Evolutionary conservation across 2,329 filamentous ascomycete species (phyloP).

Genomic region (Microsporum canis): DNA sequence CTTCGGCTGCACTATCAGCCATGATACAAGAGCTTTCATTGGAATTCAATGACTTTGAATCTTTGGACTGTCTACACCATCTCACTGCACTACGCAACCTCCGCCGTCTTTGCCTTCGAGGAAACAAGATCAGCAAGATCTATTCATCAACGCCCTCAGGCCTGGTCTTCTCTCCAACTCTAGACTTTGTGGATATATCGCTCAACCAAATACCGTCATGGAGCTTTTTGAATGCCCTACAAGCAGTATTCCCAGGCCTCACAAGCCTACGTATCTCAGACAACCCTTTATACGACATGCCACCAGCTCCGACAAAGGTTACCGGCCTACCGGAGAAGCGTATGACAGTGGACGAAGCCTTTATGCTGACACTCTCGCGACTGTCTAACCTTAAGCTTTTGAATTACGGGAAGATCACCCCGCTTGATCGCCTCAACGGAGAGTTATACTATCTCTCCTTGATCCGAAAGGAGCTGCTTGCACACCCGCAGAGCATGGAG

Average conservation of each 20-base stretch:
- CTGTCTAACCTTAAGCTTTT: constrained; percentile 56
- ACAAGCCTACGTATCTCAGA: constrained; percentile 65
- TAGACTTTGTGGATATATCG: constrained; percentile 61
- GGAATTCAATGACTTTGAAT: constrained; percentile 37
- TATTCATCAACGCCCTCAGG: constrained; percentile 21
- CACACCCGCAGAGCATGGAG: constrained; percentile 17
- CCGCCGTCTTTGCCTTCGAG: constrained; percentile 52
- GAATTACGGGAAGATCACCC: constrained; percentile 49
- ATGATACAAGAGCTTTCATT: constrained; percentile 38
- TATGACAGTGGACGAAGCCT: constrained; percentile 60
- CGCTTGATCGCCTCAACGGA: constrained; percentile 69
- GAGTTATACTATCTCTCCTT: constrained; percentile 87
- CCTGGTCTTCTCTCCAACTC: constrained; percentile 42
- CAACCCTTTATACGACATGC: constrained; percentile 66
- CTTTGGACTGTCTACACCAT: constrained; percentile 31
- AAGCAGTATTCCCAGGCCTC: constrained; percentile 59
- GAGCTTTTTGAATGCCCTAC: constrained; percentile 61
- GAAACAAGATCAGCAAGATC: constrained; percentile 53
- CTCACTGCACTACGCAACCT: constrained; percentile 44
- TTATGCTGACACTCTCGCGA: constrained; percentile 77
- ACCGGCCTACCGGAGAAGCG: constrained; percentile 31
- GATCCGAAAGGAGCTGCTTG: constrained; percentile 62
- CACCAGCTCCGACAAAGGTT: constrained; percentile 23
- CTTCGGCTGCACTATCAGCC: constrained; percentile 21
- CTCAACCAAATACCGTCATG: constrained; percentile 60